Conservation (phyloP, 2,329 filamentous ascomycete genomes). For the Ceratocystis ficicola region DNA sequence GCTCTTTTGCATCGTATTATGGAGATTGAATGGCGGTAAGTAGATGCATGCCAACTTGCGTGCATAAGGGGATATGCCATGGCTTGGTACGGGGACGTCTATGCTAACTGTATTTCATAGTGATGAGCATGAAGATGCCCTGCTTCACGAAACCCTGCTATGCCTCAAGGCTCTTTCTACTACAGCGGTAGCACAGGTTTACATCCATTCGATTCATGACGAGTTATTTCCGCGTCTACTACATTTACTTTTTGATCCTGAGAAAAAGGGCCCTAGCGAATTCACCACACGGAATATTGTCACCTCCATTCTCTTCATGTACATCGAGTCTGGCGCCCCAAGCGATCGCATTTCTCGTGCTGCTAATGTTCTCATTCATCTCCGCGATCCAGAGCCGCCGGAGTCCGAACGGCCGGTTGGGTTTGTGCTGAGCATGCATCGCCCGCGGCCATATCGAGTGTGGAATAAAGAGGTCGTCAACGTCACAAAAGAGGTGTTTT, state of each 20-base stretch:
- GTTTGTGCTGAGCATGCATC: constrained; percentile 83
- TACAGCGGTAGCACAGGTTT: constrained; percentile 70
- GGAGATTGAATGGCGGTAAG: constrained; percentile 88
- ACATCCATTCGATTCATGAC: constrained; percentile 65
- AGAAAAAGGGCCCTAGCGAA: constrained; percentile 93
- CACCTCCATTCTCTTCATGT: constrained; percentile 77
- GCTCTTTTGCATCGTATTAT: constrained; percentile 80
- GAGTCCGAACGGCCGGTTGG: constrained; percentile 65
- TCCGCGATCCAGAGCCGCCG: constrained; percentile 65
- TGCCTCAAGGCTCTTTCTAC: constrained; percentile 93
- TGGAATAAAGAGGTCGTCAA: constrained; percentile 89
- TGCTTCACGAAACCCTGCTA: constrained; percentile 82
- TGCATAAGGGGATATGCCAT: constrained; percentile 16
- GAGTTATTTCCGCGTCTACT: constrained; percentile 78
- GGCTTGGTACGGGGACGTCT: background rate
- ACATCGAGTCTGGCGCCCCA: constrained; percentile 56
- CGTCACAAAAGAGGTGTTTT: constrained; percentile 96
- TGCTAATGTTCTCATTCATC: constrained; percentile 60
- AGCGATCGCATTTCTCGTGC: constrained; percentile 57
- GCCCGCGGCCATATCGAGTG: constrained; percentile 74
- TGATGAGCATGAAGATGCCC: constrained; percentile 88
- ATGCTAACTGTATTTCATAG: constrained; percentile 34
- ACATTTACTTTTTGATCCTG: constrained; percentile 88
- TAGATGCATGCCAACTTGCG: constrained; percentile 23
- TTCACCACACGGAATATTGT: constrained; percentile 88